Percentiles rank a stretch among this genome's conserved stretches.
These are phyloP conservation scores for Trichoderma erinaceum DNA, from an alignment of 495 filamentous ascomycete genomes.

Conservation along the genomic window DNA sequence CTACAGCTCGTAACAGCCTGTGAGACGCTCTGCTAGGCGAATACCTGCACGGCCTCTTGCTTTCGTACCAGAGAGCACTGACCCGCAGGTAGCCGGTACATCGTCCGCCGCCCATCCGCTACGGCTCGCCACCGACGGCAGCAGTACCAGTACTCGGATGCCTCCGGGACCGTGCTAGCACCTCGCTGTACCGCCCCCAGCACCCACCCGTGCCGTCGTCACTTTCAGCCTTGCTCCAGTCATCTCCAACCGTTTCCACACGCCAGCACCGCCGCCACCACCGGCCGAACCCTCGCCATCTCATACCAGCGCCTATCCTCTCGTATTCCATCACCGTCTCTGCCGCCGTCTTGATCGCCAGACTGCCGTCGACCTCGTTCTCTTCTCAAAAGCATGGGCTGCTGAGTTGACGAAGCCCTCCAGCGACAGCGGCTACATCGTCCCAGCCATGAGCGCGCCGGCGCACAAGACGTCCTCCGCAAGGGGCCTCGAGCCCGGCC, in stretches of 20 bases:
- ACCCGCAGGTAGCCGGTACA: not conserved
- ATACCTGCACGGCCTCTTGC: too few relatives aligned
- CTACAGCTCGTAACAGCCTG: too few relatives aligned
- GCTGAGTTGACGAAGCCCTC: not conserved
- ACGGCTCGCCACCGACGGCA: too few relatives aligned
- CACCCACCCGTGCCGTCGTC: too few relatives aligned
- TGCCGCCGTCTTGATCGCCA: not conserved
- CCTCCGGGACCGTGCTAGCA: too few relatives aligned
- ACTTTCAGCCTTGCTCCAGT: not conserved
- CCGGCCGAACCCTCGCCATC: too few relatives aligned
- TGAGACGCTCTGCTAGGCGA: too few relatives aligned
- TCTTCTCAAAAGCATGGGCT: conserved; percentile 1
- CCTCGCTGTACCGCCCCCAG: not conserved
- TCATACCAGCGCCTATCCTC: not conserved
- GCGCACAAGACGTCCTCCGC: conserved; percentile 3
- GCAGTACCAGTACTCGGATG: not conserved
- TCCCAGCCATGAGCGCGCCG: conserved; percentile 12
- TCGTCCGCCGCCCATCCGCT: too few relatives aligned
- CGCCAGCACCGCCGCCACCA: too few relatives aligned
- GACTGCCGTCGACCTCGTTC: not conserved
- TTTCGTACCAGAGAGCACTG: not conserved
- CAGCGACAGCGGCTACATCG: not conserved
- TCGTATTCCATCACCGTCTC: not conserved
- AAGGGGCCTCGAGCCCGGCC: conserved; percentile 9
- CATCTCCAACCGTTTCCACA: not conserved